Evolutionary conservation across 2,329 filamentous ascomycete genomes (phyloP), one percentile per base, ranked within the genome.

Genomic region (Epichloe amarillans): DNA sequence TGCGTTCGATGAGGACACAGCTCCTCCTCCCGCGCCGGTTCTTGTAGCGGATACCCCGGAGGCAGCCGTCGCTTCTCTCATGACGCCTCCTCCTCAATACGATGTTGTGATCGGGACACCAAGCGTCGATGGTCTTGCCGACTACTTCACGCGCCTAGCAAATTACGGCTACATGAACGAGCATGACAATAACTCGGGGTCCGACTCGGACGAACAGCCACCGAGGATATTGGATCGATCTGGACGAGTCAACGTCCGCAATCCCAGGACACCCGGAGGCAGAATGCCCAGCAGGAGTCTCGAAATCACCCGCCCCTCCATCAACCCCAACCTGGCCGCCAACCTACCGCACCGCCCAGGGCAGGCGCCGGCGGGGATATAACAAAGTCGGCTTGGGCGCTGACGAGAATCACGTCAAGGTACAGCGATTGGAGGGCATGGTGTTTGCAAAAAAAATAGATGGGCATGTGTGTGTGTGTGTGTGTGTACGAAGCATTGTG

Each of bases 71-170:
- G 26, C 50, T 30, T 62, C 62, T 1, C 65, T 86, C 15, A 73
- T 86, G 56, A 94, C 88, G 0, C 89, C 89, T 1, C 90, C 90
- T 7, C 90, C 90, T 1, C 81, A 85, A 52, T 95, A 96, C 63
- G 86, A 91, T 53, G 74, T 76, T 3, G 86, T 94, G 38, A 80
- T 93, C 1, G 86, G 84, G 15, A 79, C 77, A 53, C 72, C 79
- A 23, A 74, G 81, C 68, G 72, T 88, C 64, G 66, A 89, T 70
- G 67, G 83, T 0, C 66, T 95, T 45, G 86, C 88, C 1, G 90
- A 95, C 61, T 96, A 96, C 65, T 96, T 96, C 63, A 74, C 83
- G 0, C 80, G 90, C 1, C 69, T 95, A 39, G 86, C 86, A 0
- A 78, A 88, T 56, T 84, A 86, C 51, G 83, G 88, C 2, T 69